Evolutionary conservation across 306 rosid species (phyloP).

Genomic region (Vigna hirtella): DNA sequence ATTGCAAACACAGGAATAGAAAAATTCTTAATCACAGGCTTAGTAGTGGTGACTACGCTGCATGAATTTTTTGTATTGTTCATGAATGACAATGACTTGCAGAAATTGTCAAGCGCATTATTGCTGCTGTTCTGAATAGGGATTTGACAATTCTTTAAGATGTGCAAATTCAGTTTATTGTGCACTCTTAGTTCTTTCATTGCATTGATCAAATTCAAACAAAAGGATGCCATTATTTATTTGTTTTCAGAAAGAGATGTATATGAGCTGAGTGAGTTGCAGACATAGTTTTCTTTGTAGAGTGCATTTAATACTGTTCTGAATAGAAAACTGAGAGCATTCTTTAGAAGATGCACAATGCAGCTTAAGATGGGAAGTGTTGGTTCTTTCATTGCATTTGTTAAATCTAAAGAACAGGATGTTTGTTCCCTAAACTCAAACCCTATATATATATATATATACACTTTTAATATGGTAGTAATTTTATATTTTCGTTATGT

Average conservation of each 20-base stretch:
- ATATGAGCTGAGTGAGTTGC: not conserved
- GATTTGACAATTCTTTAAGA: conserved; percentile 14
- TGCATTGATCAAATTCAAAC: conserved; percentile 28
- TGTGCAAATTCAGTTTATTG: conserved; percentile 7
- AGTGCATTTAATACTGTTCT: not conserved
- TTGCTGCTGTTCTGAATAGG: conserved; percentile 21
- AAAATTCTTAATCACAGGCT: conserved; percentile 22
- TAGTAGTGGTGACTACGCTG: conserved; percentile 23
- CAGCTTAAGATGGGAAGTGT: not conserved
- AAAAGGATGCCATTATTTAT: not conserved
- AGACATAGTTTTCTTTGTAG: conserved; percentile 8
- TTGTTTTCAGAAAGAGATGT: not conserved
- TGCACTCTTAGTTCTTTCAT: conserved; percentile 13
- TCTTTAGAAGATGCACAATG: not conserved
- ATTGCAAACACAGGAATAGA: conserved; percentile 15
- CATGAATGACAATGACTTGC: conserved; percentile 32
- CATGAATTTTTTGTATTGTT: conserved; percentile 24
- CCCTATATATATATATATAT: no score
- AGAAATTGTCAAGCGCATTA: conserved; percentile 9
- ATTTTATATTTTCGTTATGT: no score
- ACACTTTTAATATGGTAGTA: no score
- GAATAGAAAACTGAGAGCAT: not conserved
- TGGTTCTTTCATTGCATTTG: not conserved
- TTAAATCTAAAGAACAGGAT: not conserved
- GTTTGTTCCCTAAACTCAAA: conserved; percentile 1